Percentiles rank a stretch among this genome's conserved stretches.
These are phyloP conservation scores for Alternaria sp. DNA, from an alignment of 2,329 filamentous ascomycete species.

Conservation along the genomic window DNA sequence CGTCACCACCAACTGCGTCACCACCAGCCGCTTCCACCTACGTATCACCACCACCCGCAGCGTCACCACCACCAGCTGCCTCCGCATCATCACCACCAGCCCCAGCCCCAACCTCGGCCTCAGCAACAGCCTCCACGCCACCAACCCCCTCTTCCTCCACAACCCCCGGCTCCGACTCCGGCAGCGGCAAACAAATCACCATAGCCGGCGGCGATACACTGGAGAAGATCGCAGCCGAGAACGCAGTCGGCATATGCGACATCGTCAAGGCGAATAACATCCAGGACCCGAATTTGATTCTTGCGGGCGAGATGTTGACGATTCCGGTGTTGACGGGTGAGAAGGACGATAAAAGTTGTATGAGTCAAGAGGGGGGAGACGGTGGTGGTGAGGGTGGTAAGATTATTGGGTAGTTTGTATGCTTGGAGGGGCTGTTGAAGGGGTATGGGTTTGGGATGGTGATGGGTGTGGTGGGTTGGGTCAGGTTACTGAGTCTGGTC, in stretches of 20 bases:
- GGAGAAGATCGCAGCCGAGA: not conserved
- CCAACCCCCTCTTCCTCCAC: not conserved
- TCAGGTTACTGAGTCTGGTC: not conserved
- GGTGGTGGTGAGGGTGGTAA: not conserved
- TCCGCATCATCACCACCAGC: not conserved
- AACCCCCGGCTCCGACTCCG: not conserved
- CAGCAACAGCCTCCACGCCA: not conserved
- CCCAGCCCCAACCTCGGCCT: not conserved
- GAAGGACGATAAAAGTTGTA: not conserved
- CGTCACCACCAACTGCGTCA: not conserved
- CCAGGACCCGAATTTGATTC: not conserved
- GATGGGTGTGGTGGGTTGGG: not conserved
- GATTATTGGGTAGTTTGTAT: not conserved
- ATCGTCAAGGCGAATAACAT: not conserved
- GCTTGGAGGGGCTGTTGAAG: not conserved
- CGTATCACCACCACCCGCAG: not conserved
- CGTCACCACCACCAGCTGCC: too few relatives aligned
- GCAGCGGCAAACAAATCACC: not conserved
- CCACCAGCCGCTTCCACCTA: not conserved
- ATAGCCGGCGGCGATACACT: not conserved
- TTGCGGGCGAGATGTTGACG: not conserved
- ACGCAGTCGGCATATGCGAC: not conserved
- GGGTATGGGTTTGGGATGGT: too few relatives aligned
- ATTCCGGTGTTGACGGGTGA: not conserved
- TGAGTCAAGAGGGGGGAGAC: not conserved